Percentiles rank a stretch among this genome's conserved stretches.
Evolutionary conservation across 352 stramenopile genomes (phyloP).

Genomic region (Phytophthora hibernalis): DNA sequence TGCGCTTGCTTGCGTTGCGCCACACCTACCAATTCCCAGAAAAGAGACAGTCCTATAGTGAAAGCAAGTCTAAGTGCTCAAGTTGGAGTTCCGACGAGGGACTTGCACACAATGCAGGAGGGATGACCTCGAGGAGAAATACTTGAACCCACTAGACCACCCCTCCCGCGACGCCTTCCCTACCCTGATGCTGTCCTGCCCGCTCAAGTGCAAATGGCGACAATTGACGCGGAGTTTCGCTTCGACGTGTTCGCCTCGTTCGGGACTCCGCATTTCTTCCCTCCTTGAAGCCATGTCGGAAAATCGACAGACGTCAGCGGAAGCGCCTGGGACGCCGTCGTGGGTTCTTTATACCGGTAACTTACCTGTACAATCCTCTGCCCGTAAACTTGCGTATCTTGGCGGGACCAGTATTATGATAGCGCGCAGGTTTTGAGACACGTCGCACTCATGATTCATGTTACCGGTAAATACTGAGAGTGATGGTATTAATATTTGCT

Average conservation of each 20-base stretch:
- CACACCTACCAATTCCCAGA: constrained; percentile 24
- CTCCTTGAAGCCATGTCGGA: constrained; percentile 2
- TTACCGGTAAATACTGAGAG: too few relatives aligned
- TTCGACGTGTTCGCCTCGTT: neutral
- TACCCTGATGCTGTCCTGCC: neutral
- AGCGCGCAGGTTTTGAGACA: too few relatives aligned
- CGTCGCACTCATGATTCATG: too few relatives aligned
- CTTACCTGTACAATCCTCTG: too few relatives aligned
- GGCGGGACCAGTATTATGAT: too few relatives aligned
- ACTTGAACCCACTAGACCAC: constrained; percentile 8
- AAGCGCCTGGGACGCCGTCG: too few relatives aligned
- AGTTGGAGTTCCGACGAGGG: constrained; percentile 20
- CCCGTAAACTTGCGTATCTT: too few relatives aligned
- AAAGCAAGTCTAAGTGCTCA: constrained; percentile 10
- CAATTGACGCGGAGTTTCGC: neutral
- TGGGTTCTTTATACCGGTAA: too few relatives aligned
- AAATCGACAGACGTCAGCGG: neutral
- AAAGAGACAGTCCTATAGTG: constrained; percentile 22
- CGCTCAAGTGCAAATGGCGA: neutral
- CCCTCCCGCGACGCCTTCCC: constrained; percentile 1
- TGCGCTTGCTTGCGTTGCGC: neutral
- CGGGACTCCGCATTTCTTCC: neutral
- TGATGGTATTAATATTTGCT: too few relatives aligned
- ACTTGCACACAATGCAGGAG: constrained; percentile 13
- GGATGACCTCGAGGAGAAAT: constrained; percentile 6